Evolutionary conservation across 106 monocot genomes (phyloP), one percentile per base, ranked within the genome.

Genomic region (Dactylorhiza incarnata): DNA sequence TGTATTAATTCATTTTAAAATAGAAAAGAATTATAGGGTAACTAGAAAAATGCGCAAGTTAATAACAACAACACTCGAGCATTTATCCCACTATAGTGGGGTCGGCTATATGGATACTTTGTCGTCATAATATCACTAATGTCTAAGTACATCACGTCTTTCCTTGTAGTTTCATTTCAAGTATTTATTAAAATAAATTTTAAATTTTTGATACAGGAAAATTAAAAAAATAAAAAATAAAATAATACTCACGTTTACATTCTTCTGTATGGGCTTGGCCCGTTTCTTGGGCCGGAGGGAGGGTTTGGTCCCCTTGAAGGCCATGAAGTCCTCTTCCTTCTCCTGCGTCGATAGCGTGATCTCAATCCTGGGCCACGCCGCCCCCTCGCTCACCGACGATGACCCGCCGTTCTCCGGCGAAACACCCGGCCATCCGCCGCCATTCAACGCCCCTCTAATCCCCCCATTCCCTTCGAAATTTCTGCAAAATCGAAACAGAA

Each of bases 221-320:
- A 46, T 10, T 9, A 69, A 17, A 17, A 3, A 45, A 19, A 80
- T 2, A 50, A 77, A 55, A 46, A 45, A 20, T 51, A 43, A 29
- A 54, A 26, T 12, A 14, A 26, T 19, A 25, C 91, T 75, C 84
- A 95, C 95, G 45, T 89, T 89, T 63, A 95, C 78, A 19, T 77
- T 87, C 45, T 72, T 78, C 73, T 95, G 95, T 58, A 95, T 48
- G 74, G 86, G 68, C 74, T 92, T 95, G 71, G 89, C 75, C 43
- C 95, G 76, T 74, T 95, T 95, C 83, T 95, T 95, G 75, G 95
- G 95, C 16, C 86, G 71, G 76, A 81, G 89, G 23, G 95, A 89
- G 5, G 84, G 92, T 77, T 89, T 92, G 48, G 85, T 83, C 58
- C 89, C 95, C 61, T 88, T 95, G 79, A 95, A 87, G 24, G 73